Conservation (phyloP, 805 yeast genomes). For the Myxozyma monticola region DNA sequence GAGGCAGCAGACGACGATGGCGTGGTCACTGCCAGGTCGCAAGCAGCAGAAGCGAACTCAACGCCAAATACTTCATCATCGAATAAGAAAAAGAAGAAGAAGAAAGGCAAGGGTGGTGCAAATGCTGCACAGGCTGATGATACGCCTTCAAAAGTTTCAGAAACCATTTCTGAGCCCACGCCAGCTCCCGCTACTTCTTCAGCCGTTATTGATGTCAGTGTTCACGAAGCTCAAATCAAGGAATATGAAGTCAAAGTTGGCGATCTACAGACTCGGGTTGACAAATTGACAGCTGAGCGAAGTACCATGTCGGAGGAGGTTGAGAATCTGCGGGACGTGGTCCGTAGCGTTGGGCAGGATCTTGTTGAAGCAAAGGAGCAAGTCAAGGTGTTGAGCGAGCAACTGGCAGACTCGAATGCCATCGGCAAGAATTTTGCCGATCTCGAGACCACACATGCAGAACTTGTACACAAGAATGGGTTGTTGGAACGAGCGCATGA, state of each 20-base stretch:
- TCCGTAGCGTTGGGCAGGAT: conserved; percentile 75
- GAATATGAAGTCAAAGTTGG: conserved; percentile 30
- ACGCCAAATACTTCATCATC: conserved; percentile 12
- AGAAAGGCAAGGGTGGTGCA: conserved; percentile 30
- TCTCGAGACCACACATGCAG: conserved; percentile 22
- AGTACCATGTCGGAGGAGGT: conserved; percentile 53
- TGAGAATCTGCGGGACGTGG: conserved; percentile 70
- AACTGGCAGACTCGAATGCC: conserved; percentile 4
- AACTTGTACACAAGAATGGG: conserved; percentile 25
- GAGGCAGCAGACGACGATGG: no score
- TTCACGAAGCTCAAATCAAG: conserved; percentile 3
- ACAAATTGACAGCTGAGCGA: conserved; percentile 10
- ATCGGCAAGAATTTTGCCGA: conserved; percentile 16
- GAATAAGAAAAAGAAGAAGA: conserved; percentile 38
- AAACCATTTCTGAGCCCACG: conserved; percentile 6
- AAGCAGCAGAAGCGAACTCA: neutral
- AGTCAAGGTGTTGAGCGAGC: conserved; percentile 12
- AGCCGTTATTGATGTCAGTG: conserved; percentile 1
- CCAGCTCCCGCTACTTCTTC: conserved; percentile 1
- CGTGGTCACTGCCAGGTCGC: no score
- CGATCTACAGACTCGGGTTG: conserved; percentile 11
- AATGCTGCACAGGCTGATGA: conserved; percentile 6
- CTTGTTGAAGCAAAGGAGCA: conserved; percentile 65
- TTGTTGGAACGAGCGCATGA: conserved; percentile 20
- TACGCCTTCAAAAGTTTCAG: conserved; percentile 11